Percentiles rank a stretch among this genome's conserved stretches.
Conservation (phyloP, 208 protist genomes). For the Crithidia bombi region DNA sequence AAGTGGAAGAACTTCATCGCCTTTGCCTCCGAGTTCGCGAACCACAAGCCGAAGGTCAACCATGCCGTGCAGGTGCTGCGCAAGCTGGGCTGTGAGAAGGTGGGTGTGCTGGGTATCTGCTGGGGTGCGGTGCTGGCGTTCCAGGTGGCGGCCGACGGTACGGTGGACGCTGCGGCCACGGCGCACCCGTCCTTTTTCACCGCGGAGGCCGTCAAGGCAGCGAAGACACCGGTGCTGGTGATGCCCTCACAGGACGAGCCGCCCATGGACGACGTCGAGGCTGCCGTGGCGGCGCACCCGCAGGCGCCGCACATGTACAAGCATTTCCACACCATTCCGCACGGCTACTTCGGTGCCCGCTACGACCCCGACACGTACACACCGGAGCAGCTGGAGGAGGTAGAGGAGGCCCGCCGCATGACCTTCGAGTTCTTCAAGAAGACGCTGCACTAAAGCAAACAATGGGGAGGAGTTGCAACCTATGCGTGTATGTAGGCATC, state of each 20-base stretch:
- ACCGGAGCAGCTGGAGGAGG: slow-evolving; percentile 34
- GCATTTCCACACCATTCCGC: slow-evolving; percentile 42
- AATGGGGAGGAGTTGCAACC: too few species aligned
- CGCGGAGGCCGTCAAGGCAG: slow-evolving; percentile 8
- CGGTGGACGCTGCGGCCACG: slow-evolving; percentile 39
- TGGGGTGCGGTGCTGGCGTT: slow-evolving; percentile 52
- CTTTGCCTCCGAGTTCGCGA: slow-evolving; percentile 19
- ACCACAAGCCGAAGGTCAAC: slow-evolving; percentile 26
- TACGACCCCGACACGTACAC: slow-evolving; percentile 44
- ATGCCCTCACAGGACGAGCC: slow-evolving; percentile 61
- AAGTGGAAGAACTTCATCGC: slow-evolving; percentile 45
- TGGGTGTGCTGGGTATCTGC: slow-evolving; percentile 60
- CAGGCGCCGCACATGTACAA: slow-evolving; percentile 35
- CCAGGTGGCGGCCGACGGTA: slow-evolving; percentile 23
- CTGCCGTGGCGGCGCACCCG: slow-evolving; percentile 33
- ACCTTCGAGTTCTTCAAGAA: slow-evolving; percentile 45
- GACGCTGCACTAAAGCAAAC: slow-evolving; percentile 19
- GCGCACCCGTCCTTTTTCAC: slow-evolving; percentile 55
- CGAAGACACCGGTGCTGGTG: slow-evolving; percentile 48
- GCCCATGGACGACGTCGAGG: slow-evolving; percentile 42
- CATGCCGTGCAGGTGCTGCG: slow-evolving; percentile 40
- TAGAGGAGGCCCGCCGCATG: slow-evolving; percentile 36
- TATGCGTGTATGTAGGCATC: too few species aligned
- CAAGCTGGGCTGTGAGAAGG: slow-evolving; percentile 39
- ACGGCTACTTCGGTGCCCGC: slow-evolving; percentile 63